Conservation (phyloP, 208 protist species). For the Blechomonas ayalai region DNA sequence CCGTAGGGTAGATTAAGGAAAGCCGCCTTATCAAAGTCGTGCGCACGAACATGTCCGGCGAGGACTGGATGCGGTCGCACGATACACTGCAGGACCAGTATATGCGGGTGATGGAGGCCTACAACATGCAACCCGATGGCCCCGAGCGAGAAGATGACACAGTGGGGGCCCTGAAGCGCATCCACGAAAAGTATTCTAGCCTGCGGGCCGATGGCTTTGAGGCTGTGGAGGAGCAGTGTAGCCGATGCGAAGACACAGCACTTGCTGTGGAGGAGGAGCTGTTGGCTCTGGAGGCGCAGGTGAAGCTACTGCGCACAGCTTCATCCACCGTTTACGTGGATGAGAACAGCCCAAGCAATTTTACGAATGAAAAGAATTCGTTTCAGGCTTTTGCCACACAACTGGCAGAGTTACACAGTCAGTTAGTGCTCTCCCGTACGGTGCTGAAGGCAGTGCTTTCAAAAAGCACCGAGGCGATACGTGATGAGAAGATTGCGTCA, state of each 20-base stretch:
- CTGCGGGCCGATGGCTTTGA: slow-evolving; percentile 8
- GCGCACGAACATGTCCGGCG: no score
- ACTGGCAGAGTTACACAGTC: slow-evolving; percentile 42
- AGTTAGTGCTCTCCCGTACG: slow-evolving; percentile 27
- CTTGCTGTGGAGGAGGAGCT: slow-evolving; percentile 11
- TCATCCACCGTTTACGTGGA: no score
- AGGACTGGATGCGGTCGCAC: no score
- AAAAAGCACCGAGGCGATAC: slow-evolving; percentile 30
- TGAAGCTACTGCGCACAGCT: not conserved
- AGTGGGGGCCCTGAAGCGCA: no score
- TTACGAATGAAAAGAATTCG: slow-evolving; percentile 1
- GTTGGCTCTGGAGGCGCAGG: slow-evolving; percentile 6
- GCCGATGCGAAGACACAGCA: slow-evolving; percentile 12
- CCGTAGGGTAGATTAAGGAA: no score
- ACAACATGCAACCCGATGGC: no score
- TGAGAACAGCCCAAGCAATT: no score
- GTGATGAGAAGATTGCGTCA: slow-evolving; percentile 32
- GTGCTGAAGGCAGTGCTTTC: slow-evolving; percentile 39
- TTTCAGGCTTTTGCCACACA: slow-evolving; percentile 23
- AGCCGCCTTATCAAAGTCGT: no score
- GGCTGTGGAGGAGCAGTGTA: slow-evolving; percentile 20
- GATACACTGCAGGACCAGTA: no score
- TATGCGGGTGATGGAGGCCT: no score
- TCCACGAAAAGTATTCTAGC: no score
- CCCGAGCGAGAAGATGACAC: no score